Base-by-base conservation (phyloP, 169 alveolate species). In the Babesia divergens region DNA sequence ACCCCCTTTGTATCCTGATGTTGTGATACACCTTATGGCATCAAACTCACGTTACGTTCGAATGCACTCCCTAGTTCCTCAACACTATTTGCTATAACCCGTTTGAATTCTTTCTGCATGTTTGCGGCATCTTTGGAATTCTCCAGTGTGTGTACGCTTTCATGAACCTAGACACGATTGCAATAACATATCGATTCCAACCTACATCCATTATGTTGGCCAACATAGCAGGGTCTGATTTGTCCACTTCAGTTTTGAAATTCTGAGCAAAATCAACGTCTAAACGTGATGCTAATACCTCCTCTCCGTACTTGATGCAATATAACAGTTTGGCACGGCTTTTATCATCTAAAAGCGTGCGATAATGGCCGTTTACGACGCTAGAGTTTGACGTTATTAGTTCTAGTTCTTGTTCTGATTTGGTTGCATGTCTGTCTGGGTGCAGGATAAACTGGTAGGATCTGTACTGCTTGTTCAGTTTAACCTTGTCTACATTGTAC, bases 131-230 rank as follows among this genome's bases (percentile, higher is more conserved):
- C 74, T 20, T 29, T 29, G 31, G 55, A 16, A 31, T 53, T 35
- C 43, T 49, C 38, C 11, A 75, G 68, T 4, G 54, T 14, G 14
- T 64, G 74, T 31, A 76, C 20, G 18, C 50, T 47, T 55, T 76
- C 85, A 26, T 76, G 62, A 0, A 62, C 28, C 85, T 76, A 58
- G 8, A 7, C 13, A 7, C n/a, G 26, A 7, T 22, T 74, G 54
- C 29, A 9, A 37, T n/a, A 29, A 4, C 31, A 26, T 14, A 11
- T 14, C n/a, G 29, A 7, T 24, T 31, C 43, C 7, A 11, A 60
- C 67, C 28, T 28, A 76, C 85, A 46, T 76, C 81, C 77, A 76
- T 65, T 42, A 76, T 65, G n/a, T 65, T 26, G 16, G 65, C 80
- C 56, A 64, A 29, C 9, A 53, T 50, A 3, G 46, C 43, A 32